A percentile compares a stretch with the other conserved stretches of the same genome.
Conservation (phyloP, 2,329 filamentous ascomycete genomes). For the Aspergillus sp. region DNA sequence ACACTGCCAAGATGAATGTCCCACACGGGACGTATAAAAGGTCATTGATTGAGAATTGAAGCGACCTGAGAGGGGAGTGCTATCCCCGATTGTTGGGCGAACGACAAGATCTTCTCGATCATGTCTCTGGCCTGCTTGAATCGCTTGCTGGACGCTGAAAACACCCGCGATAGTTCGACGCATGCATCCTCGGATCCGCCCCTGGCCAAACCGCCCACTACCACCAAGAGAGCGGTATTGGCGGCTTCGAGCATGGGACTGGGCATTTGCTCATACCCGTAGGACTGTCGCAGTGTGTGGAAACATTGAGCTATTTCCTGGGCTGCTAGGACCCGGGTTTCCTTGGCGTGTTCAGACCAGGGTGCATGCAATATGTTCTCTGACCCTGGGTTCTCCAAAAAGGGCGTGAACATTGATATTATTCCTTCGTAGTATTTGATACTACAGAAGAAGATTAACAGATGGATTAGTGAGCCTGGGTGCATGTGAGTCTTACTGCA, state of each 20-base stretch:
- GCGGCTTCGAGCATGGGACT: slow-evolving; percentile 20
- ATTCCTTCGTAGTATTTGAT: slow-evolving; percentile 21
- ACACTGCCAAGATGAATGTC: too few species aligned
- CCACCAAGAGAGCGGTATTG: slow-evolving; percentile 13
- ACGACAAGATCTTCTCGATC: slow-evolving; percentile 15
- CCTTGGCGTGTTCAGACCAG: slow-evolving; percentile 7
- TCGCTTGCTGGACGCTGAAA: slow-evolving; percentile 17
- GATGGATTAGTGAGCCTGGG: slow-evolving; percentile 5
- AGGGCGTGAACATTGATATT: slow-evolving; percentile 17
- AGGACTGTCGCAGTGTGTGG: slow-evolving; percentile 18
- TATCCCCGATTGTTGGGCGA: slow-evolving; percentile 7
- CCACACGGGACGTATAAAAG: background rate
- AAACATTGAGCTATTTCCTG: slow-evolving; percentile 21
- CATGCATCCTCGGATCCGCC: slow-evolving; percentile 18
- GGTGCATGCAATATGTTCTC: slow-evolving; percentile 3
- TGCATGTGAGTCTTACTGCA: slow-evolving; percentile 19
- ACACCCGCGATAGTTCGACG: slow-evolving; percentile 20
- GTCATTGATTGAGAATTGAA: slow-evolving; percentile 11
- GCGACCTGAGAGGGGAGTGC: slow-evolving; percentile 16
- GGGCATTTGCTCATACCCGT: slow-evolving; percentile 22
- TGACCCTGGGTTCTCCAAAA: slow-evolving; percentile 9
- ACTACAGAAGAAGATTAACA: slow-evolving; percentile 8
- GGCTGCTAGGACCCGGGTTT: slow-evolving; percentile 13
- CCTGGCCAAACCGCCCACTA: slow-evolving; percentile 15
- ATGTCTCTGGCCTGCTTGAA: slow-evolving; percentile 15